Base-by-base conservation (phyloP, 306 rosid species). In the Begonia loranthoides region DNA sequence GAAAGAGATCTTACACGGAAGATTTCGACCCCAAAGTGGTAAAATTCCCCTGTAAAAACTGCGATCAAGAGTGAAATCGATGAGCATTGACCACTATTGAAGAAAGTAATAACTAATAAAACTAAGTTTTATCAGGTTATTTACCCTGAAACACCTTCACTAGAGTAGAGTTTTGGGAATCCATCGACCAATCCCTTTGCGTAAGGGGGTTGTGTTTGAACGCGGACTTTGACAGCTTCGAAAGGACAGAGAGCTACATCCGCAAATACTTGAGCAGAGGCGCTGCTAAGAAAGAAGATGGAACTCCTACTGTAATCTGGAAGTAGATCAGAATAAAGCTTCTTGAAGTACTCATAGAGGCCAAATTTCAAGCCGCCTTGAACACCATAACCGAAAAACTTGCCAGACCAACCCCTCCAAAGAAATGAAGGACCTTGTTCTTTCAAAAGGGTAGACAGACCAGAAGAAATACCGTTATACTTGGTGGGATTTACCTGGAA, bases 391-490 rank as follows among this genome's bases (percentile, higher is more conserved):
- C 93, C 93, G 11, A 67, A 70, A 4, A 79, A 50, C 54, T 82
- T 82, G 15, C 77, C 87, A 5, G 93, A 82, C 93, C 93, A 82
- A 53, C 93, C 93, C 66, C 93, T 82, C 87, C 87, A 82, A 41
- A 82, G 83, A 12, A 79, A 67, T 70, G 65, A 66, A 21, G 83
- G 80, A 33, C 93, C 93, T 58, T 73, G 70, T 57, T 82, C 81
- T 73, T 70, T 79, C 81, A 76, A 82, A 21, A 82, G 76, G 62
- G 66, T 71, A 15, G 81, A 61, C 16, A 82, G 55, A 6, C 93
- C 87, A 41, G 87, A 68, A 39, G 71, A 50, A 61, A 79, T 79
- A 54, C 70, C 66, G 39, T 70, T 73, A 55, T 76, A 82, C 60
- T 82, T 76, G 14, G 58, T 49, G 2, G 93, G 93, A 59, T 82